Evolutionary conservation across 495 filamentous ascomycete species (phyloP).

Genomic region (Penicillium daleae): DNA sequence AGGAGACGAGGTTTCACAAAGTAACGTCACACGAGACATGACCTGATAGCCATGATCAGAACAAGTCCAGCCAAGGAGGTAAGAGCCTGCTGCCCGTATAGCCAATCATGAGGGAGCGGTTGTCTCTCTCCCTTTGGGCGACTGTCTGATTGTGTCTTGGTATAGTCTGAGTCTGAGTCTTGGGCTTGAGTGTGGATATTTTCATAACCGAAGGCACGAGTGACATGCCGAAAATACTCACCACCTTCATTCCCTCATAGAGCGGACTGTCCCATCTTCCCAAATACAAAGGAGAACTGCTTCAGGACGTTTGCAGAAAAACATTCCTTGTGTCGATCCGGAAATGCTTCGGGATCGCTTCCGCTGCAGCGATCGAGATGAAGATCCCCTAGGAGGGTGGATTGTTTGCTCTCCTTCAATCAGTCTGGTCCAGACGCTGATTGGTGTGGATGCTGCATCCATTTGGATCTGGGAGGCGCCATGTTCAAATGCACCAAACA

Average conservation of each 20-base stretch:
- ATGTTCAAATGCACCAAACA: constrained; percentile 21
- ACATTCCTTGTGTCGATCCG: constrained; percentile 26
- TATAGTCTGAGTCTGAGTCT: neutral
- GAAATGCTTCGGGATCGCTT: constrained; percentile 20
- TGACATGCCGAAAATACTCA: neutral
- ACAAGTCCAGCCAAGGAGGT: constrained; percentile 22
- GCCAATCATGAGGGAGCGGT: constrained; percentile 12
- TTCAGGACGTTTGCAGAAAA: constrained; percentile 33
- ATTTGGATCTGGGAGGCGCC: constrained; percentile 1
- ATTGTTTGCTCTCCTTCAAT: constrained; percentile 34
- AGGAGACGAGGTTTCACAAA: constrained; percentile 36
- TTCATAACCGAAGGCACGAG: neutral
- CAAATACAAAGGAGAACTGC: constrained; percentile 18
- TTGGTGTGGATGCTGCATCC: constrained; percentile 33
- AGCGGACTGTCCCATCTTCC: neutral
- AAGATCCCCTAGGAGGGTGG: constrained; percentile 8
- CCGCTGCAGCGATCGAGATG: constrained; percentile 25
- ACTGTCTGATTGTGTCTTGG: constrained; percentile 1
- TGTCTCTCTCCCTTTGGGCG: constrained; percentile 6
- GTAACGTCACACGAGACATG: constrained; percentile 43
- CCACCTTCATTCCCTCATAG: neutral
- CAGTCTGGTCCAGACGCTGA: constrained; percentile 22
- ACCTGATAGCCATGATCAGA: constrained; percentile 35
- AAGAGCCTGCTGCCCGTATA: constrained; percentile 26
- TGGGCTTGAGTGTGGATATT: neutral